Evolutionary conservation across 257 asterid genomes (phyloP).

Genomic region (Solanum pinnatisectum): DNA sequence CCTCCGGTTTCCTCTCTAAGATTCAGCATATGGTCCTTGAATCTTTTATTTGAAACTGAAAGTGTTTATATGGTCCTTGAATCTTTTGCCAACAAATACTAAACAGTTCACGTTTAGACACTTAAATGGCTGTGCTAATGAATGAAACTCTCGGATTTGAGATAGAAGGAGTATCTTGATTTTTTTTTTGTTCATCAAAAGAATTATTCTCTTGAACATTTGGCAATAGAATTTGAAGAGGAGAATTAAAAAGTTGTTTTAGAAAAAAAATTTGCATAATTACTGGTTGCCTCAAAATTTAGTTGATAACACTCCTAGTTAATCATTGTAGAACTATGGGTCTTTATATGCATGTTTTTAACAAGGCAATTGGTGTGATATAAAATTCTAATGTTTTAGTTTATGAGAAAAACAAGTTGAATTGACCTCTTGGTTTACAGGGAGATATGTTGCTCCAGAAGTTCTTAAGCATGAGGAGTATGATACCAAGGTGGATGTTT

Average conservation of each 20-base stretch:
- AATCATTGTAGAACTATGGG: not conserved
- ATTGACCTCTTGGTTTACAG: conserved; percentile 20
- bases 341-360: not conserved
- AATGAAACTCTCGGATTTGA: not conserved
- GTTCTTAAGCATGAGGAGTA: conserved; percentile 75
- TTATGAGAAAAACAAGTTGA: not conserved
- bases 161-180: not conserved
- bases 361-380: not conserved
- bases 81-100: not conserved
- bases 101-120: not conserved
- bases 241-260: not conserved
- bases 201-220: not conserved
- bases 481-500: conserved; percentile 80
- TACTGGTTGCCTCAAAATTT: not conserved
- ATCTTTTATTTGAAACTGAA: not conserved
- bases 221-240: not conserved
- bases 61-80: not conserved
- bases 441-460: conserved; percentile 86
- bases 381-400: not conserved
- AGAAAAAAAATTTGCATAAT: not conserved
- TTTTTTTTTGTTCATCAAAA: not conserved
- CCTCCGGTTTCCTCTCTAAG: not conserved
- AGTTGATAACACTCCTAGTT: not conserved
- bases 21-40: not conserved
- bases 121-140: not conserved